Evolutionary conservation across 305 asterid species (phyloP).

Genomic region (Rubia tinctorum): DNA sequence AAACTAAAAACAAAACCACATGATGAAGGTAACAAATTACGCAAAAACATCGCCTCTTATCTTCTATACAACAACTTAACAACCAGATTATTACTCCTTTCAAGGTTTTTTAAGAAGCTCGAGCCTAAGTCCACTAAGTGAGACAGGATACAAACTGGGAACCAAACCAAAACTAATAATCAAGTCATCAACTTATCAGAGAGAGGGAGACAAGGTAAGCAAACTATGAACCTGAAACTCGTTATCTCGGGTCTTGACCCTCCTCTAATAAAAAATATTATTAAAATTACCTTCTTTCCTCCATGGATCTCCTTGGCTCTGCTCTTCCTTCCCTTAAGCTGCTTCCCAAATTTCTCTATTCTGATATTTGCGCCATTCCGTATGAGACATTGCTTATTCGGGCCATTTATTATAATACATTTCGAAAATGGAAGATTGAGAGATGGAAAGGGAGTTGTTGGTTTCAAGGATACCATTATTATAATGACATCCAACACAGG

Average conservation of each 20-base stretch:
- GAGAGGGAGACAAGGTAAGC: not conserved
- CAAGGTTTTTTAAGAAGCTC: not conserved
- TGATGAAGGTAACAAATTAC: not conserved
- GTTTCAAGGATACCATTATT: conserved; percentile 25
- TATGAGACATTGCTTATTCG: not conserved
- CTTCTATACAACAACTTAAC: not conserved
- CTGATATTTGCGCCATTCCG: not conserved
- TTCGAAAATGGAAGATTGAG: conserved; percentile 27
- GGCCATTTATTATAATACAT: not conserved
- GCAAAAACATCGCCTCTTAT: not conserved
- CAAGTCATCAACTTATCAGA: not conserved
- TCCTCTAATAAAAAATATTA: not conserved
- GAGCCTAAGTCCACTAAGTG: not conserved
- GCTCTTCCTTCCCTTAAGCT: not conserved
- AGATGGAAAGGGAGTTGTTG: conserved; percentile 19
- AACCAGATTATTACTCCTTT: not conserved
- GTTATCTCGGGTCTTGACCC: not conserved
- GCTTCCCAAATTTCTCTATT: not conserved
- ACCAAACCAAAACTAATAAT: not conserved
- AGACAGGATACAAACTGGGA: not conserved
- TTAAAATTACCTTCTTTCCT: not conserved
- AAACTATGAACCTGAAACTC: not conserved
- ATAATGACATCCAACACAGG: conserved; percentile 26
- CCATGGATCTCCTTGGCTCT: not conserved
- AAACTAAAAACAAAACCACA: not conserved